Evolutionary conservation across 257 asterid genomes (phyloP), one percentile per base, ranked within the genome.

Genomic region (Henckelia pumila): DNA sequence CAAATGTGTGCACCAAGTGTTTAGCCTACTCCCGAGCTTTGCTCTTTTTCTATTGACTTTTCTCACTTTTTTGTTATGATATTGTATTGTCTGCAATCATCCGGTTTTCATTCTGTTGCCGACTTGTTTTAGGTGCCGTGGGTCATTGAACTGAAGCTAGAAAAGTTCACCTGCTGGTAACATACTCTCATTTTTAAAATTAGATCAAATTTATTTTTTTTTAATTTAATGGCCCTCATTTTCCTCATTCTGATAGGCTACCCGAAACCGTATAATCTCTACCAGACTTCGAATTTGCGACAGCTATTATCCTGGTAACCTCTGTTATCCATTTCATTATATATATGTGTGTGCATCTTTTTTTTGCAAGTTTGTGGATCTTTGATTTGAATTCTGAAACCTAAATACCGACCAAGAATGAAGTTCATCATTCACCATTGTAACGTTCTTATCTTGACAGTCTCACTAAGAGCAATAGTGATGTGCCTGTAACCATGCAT

Each of bases 141-240:
- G 99, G 53, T 93, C 99, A 24, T 69, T 93, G 88, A 93, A 93
- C 80, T 93, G 84, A 87, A 70, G 80, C 75, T 72, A 61, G 64
- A 28, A 60, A 79, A 72, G 63, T 30, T 32, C 16, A 28, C 66
- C 66, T 68, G 61, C 77, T 67, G 91, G 91, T 81, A 44, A 20
- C 2, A 74, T 30, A 75, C 44, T 63, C 56, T 62, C 56, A 59
- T 58, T 3, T 69, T 56, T 64, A 33, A 25, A 57, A 37, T 13
- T 24, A 26, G 28, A 58, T 60, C 7, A 28, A 28, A 28, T 3
- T 28, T 28, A 28, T 28, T 28, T 11, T 26, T 49, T 53, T 29
- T 35, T 16, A 23, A 64, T 69, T 56, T 17, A 64, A 57, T 33
- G 47, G 37, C 69, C 63, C 63, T 59, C 64, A 37, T 32, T 4